Base-by-base conservation (phyloP, 2,329 filamentous ascomycete genomes). In the Aureobasidium sp. region DNA sequence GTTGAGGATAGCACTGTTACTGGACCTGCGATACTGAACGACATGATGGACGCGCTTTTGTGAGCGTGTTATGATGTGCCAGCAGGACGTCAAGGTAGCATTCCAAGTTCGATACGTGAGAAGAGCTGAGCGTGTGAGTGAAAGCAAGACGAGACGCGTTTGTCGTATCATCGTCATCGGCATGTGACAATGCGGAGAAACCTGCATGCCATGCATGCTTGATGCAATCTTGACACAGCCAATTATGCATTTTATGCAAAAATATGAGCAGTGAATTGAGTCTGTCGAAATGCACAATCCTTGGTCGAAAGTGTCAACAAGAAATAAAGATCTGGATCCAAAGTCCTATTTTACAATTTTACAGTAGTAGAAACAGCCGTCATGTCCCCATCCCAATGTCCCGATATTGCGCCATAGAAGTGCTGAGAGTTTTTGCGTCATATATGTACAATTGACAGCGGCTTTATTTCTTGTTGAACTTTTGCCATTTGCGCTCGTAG, bases 1-100 rank as follows among this genome's bases (percentile, higher is more conserved):
- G 67, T 53, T 1, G 70, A 72, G 63, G 68, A 71, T 20, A 66
- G 48, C 27, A 66, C 65, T n/a, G 67, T 68, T 51, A 66, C 55
- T 17, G 37, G 41, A 34, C 36, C 34, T 37, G 52, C 29, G 8
- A 62, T 62, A n/a, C 39, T 57, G 29, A 36, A 42, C 42, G 50
- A 39, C 56, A 59, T 59, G 44, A 29, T 42, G 56, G 20, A 42
- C 20, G 36, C 56, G 34, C 41, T 59, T 41, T n/a, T 59, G 9
- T 10, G 39, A 32, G 27, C 42, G 42, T 36, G 42, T 47, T 58
- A 47, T 42, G 20, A 47, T 27, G 12, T 58, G 55, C 29, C 9
- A 37, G 27, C 32, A 44, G 12, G 55, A 47, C 20, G 42, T 26
- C 17, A 17, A 26, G 17, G 8, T 47, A 47, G 32, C 55, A 58